Base-by-base conservation (phyloP, 1,139 yeast species). In the Geotrichum candidum region DNA sequence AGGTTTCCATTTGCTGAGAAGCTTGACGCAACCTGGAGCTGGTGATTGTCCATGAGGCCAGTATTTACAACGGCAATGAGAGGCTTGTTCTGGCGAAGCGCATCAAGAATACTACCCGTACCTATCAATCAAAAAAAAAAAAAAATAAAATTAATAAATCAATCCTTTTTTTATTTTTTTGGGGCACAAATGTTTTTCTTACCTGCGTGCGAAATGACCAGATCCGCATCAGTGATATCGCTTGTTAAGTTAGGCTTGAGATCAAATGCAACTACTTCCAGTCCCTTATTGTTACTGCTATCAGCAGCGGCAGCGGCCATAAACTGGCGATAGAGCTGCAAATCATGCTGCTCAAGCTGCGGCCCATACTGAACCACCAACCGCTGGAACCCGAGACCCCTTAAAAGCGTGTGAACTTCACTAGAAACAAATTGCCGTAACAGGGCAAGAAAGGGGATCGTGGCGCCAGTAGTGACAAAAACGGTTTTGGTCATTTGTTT, bases 81-180 rank as follows among this genome's bases (percentile, higher is more conserved):
- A 23, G 81, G 83, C 69, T 83, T 84, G 2, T 75, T 64, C 41
- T 78, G 72, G 27, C 92, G 78, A 50, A 90, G 74, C 0, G 89
- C 81, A 69, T 94, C 99, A 25, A 94, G 74, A 10, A 94, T 88
- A 0, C 97, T 88, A 1, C 99, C 99, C 0, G 98, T 90, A 22
- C 65, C 65, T 60, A 33, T 15, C 1, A 95, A 53, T 25, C 33
- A 29, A 29, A 29, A 29, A 1, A 29, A 4, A 29, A 29, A 29
- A 7, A 1, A 29, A 29, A 25, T 3, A 7, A 5, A 29, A 29
- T 3, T 3, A 15, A 18, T 27, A 25, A 33, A 53, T 31, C 31
- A 25, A 22, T 13, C 3, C 2, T 25, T 18, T 13, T 10, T 18
- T 35, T 35, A 25, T 23, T 51, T 7, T 18, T 41, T 46, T 54